Percentiles rank a stretch among this genome's conserved stretches.
phyloP scores from a whole-genome alignment of 179 eudicot genomes.

The Gypsophila paniculata region DNA sequence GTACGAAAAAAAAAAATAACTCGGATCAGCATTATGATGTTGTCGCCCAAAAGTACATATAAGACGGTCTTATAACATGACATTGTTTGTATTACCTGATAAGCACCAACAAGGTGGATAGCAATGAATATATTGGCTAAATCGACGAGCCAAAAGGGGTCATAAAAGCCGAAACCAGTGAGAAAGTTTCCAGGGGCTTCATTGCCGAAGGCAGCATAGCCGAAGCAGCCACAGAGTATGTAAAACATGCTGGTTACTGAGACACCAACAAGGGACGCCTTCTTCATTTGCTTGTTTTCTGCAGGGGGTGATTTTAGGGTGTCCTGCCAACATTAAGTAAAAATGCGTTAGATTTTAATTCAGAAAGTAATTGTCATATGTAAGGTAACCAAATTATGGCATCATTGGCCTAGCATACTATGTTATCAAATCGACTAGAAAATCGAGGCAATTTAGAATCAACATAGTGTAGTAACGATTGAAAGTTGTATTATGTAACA shows the following conservation, averaged over 20 bases:
- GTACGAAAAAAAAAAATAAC: neutral
- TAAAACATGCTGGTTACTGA: conserved; percentile 44
- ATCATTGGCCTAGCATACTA: too few relatives aligned
- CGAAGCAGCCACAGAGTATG: conserved; percentile 47
- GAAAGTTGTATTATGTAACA: too few relatives aligned
- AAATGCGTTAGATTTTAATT: neutral
- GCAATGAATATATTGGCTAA: conserved; percentile 49
- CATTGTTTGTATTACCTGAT: conserved; percentile 33
- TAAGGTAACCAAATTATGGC: too few relatives aligned
- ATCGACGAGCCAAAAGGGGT: conserved; percentile 68
- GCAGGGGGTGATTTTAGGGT: conserved; percentile 48
- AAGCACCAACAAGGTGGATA: conserved; percentile 60
- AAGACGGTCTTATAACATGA: neutral
- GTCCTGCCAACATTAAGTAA: conserved; percentile 22
- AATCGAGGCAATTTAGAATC: too few relatives aligned
- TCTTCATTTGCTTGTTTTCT: conserved; percentile 52
- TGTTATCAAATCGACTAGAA: too few relatives aligned
- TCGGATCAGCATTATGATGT: neutral
- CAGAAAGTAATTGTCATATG: too few relatives aligned
- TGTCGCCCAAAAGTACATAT: neutral
- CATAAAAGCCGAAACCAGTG: conserved; percentile 65
- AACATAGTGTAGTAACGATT: too few relatives aligned
- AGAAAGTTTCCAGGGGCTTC: conserved; percentile 59
- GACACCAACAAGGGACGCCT: conserved; percentile 35
- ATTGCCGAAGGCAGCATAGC: conserved; percentile 70